phyloP scores from a whole-genome alignment of 2,329 filamentous ascomycete genomes.

The Aureobasidium mangrovei region DNA sequence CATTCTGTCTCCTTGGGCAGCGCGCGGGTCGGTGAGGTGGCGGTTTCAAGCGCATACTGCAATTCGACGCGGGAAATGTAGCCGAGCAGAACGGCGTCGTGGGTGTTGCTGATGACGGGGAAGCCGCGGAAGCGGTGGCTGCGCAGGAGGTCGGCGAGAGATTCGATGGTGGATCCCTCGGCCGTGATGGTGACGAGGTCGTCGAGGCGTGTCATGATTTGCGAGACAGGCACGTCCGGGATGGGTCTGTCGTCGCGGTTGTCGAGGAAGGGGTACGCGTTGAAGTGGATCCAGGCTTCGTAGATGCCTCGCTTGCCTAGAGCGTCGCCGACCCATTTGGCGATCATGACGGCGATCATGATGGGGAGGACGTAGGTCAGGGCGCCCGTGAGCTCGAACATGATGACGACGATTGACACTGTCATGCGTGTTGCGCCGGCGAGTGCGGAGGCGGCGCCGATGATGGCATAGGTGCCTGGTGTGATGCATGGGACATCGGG shows the following conservation, averaged over 20 bases:
- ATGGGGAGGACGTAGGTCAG: conserved; percentile 95
- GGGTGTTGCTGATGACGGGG: conserved; percentile 72
- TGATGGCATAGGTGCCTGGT: conserved; percentile 91
- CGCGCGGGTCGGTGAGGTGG: conserved; percentile 42
- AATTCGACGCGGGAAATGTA: conserved; percentile 93
- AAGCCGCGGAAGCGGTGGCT: conserved; percentile 80
- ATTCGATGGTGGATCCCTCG: conserved; percentile 66
- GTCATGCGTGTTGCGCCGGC: conserved; percentile 93
- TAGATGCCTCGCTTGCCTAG: conserved; percentile 92
- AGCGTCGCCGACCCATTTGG: conserved; percentile 96
- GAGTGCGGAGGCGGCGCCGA: conserved; percentile 89
- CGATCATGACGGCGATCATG: conserved; percentile 97
- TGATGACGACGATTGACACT: conserved; percentile 96
- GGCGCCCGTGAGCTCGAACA: conserved; percentile 96
- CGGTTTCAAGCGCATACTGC: conserved; percentile 64
- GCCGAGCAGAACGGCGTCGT: conserved; percentile 71
- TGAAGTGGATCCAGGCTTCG: conserved; percentile 94
- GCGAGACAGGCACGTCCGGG: conserved; percentile 75
- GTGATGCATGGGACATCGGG: conserved; percentile 83
- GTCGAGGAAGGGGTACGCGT: conserved; percentile 91
- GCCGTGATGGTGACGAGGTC: conserved; percentile 83
- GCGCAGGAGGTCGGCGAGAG: conserved; percentile 60
- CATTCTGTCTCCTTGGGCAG: conserved; percentile 65
- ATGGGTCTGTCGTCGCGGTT: conserved; percentile 71
- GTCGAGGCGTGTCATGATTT: conserved; percentile 87